These are phyloP conservation scores for Pythium aphanidermatum DNA, from an alignment of 352 stramenopile genomes.

Conservation along the genomic window DNA sequence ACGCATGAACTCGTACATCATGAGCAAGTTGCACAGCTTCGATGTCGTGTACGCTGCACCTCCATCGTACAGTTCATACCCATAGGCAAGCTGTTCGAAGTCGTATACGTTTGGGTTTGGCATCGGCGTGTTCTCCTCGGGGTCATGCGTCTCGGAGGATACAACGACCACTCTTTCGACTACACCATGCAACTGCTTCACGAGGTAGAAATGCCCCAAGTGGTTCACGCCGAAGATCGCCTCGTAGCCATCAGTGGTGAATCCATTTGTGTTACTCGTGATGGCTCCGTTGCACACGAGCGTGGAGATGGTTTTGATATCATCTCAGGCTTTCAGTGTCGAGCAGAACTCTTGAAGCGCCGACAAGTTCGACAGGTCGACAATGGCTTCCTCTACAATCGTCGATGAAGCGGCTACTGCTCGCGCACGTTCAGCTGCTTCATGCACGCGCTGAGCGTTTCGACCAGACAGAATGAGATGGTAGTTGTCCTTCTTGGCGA, in stretches of 20 bases:
- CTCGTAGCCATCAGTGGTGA: conserved; percentile 33
- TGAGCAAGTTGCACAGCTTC: conserved; percentile 28
- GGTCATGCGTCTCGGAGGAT: conserved; percentile 23
- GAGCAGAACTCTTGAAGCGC: conserved; percentile 23
- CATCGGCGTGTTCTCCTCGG: conserved; percentile 13
- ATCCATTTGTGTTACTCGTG: conserved; percentile 7
- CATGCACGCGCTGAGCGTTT: conserved; percentile 20
- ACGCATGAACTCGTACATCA: conserved; percentile 19
- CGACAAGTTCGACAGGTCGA: conserved; percentile 29
- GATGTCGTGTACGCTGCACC: conserved; percentile 21
- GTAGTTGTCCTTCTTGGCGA: conserved; percentile 24
- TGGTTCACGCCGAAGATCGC: conserved; percentile 36
- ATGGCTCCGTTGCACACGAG: conserved; percentile 40
- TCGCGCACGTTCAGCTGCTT: conserved; percentile 16
- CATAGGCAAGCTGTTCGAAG: conserved; percentile 17
- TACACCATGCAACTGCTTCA: conserved; percentile 17
- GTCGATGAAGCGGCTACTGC: conserved; percentile 11
- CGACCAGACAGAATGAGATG: conserved; percentile 31
- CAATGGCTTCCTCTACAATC: conserved; percentile 17
- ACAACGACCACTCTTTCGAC: conserved; percentile 23
- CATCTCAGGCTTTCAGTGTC: conserved; percentile 7
- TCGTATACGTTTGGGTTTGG: conserved; percentile 17
- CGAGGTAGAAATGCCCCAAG: conserved; percentile 36
- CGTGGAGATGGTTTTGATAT: conserved; percentile 22
- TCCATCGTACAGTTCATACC: conserved; percentile 24